Evolutionary conservation across 345 rosid genomes (phyloP), one percentile per base, ranked within the genome.

Genomic region (Crucihimalaya himalaica): DNA sequence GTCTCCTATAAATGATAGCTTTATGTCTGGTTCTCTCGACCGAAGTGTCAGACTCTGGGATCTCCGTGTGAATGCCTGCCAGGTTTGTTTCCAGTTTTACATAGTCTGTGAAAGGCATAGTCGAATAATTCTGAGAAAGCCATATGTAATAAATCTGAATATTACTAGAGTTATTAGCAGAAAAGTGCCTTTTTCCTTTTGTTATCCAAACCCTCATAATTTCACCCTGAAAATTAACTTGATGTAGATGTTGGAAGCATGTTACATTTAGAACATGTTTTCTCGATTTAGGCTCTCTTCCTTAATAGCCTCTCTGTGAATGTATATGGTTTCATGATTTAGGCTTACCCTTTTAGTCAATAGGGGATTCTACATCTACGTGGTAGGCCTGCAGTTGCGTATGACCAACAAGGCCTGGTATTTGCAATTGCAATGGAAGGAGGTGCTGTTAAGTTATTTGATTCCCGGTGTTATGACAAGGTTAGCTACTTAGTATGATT

Each of bases 351-450:
- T 48, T 69, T 74, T 86, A 82, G 80, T 83, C 75, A 82, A 79
- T 86, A 95, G 98, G 99, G 98, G 80, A 87, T 95, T 77, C 79
- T 95, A 59, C 88, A 59, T 45, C 86, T 90, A 25, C 94, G 99
- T 46, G 99, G 98, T 73, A 90, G 97, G 74, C 99, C 98, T 46
- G 88, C 97, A 2, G 98, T 92, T 78, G 99, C 98, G 15, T 92
- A 87, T 81, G 98, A 95, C 80, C 98, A 95, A 84, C 98, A 95
- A 82, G 99, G 94, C 61, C 89, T 95, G 51, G 99, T 95, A 53
- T 95, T 95, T 85, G 97, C 99, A 9, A 96, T 95, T 83, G 97
- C 97, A 64, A 89, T 92, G 98, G 98, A 95, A 92, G 98, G 97
- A 48, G 97, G 98, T 71, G 99, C 97, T 37, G 90, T 92, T 74